Evolutionary conservation across 169 alveolate genomes (phyloP), one percentile per base, ranked within the genome.

Genomic region (Plasmodium relictum): DNA sequence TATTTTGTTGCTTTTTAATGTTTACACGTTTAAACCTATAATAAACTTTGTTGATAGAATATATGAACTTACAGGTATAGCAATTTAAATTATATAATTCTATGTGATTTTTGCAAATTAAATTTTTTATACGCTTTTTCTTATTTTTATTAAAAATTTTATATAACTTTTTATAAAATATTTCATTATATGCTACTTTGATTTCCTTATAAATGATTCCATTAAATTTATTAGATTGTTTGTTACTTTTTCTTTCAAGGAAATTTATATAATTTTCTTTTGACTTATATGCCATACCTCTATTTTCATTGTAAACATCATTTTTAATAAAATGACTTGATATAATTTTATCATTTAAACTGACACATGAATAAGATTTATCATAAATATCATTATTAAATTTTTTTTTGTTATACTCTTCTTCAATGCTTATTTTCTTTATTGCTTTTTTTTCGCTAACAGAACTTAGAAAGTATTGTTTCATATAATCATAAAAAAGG

Each of bases 51-150:
- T 66, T 66, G 16, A 66, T 3, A 12, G 56, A 71, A 71, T 22
- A 24, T 9, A 71, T 16, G 50, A 71, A 71, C 8, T 50, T 26
- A 31, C 66, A 71, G 26, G 83, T 22, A 10, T 16, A 4, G 24
- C 45, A 71, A 26, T 71, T 48, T 12, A 48, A 50, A 26, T 71
- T 50, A 8, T 20, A 14, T 52, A 50, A n/a, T n/a, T 16, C 12
- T 22, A 14, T 18, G 26, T 71, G 63, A 50, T n/a, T 22, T 50
- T 12, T 9, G 20, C 66, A 71, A 16, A n/a, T n/a, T n/a, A n/a
- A n/a, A n/a, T n/a, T n/a, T n/a, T n/a, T n/a, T n/a, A n/a, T n/a
- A n/a, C n/a, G n/a, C n/a, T n/a, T n/a, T n/a, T n/a, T n/a, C n/a
- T n/a, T n/a, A n/a, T n/a, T n/a, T n/a, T n/a, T n/a, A n/a, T n/a